Evolutionary conservation across 2,329 filamentous ascomycete species (phyloP).

Genomic region (Lecanosticta acicola): DNA sequence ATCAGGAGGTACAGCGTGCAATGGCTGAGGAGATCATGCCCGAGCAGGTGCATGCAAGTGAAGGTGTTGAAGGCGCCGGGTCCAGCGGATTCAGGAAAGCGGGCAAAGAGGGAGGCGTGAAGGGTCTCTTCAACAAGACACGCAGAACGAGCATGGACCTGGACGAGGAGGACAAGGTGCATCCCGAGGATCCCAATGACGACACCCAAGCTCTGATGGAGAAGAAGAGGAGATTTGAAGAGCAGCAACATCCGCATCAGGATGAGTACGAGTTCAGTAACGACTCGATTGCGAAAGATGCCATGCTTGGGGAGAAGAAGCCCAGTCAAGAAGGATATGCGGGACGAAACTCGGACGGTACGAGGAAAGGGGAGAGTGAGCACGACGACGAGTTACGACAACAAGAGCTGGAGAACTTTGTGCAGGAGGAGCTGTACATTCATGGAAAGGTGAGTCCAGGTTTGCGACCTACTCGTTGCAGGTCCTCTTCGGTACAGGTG

Average conservation of each 20-base stretch:
- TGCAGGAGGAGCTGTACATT: constrained; percentile 94
- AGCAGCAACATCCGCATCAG: constrained; percentile 11
- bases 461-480: too few relatives aligned
- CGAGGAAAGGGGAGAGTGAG: constrained; percentile 19
- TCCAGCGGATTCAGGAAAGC: constrained; percentile 31
- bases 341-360: constrained; percentile 38
- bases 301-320: constrained; percentile 66
- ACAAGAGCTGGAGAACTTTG: constrained; percentile 77
- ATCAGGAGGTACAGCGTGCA: constrained; percentile 79
- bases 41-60: constrained; percentile 58
- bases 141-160: constrained; percentile 26
- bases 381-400: constrained; percentile 49
- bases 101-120: constrained; percentile 21
- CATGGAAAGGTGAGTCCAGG: constrained; percentile 81
- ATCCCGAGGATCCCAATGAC: constrained; percentile 15
- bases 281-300: constrained; percentile 67
- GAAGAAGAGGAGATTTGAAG: constrained; percentile 23
- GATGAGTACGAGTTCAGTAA: constrained; percentile 30
- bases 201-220: constrained; percentile 12
- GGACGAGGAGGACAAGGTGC: constrained; percentile 17
- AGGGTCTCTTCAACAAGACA: constrained; percentile 29
- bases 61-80: constrained; percentile 20
- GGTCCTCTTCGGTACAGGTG: background rate
- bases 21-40: constrained; percentile 86
- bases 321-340: constrained; percentile 70